Base-by-base conservation (phyloP, 2,329 filamentous ascomycete species). In the Trichoderma sp. region DNA sequence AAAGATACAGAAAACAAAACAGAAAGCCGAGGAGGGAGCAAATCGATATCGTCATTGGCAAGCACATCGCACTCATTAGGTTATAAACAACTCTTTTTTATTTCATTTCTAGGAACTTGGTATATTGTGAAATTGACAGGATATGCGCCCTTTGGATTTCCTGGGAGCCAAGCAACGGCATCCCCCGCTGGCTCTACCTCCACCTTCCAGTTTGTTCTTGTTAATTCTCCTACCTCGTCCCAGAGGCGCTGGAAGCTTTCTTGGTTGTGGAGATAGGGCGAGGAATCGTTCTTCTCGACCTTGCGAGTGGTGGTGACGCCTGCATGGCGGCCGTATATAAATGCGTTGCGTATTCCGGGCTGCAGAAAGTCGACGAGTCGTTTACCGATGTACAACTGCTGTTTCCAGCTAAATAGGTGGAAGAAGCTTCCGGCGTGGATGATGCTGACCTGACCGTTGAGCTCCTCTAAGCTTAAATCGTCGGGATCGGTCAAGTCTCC, bases 271-370 rank as follows among this genome's bases (percentile, higher is more conserved):
- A 89, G 80, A 77, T 86, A 90, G 8, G 83, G 81, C 21, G 81
- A 82, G 75, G 78, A 78, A 33, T 76, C 74, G 67, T 76, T 76
- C 21, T 76, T 77, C 6, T 78, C 74, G 6, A 77, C 69, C 16
- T 78, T 76, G 68, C 82, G 76, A 41, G 81, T 76, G 74, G 80
- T 74, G 75, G 79, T 73, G 16, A 82, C 85, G 53, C 88, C 88
- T 35, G 89, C 83, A 38, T 91, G 88, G 14, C 86, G 84, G 38
- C 89, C 89, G 71, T 89, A 86, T 35, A 91, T 86, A 78, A 89
- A 81, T 14, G 81, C 85, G 64, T 87, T 85, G 38, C 78, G 83
- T 11, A 85, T 86, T 1, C 85, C 85, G 1, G 84, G 82, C 78
- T 85, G 84, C 21, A 89, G 80, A 64, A 89, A 86, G n/a, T 82